Conservation (phyloP, 495 filamentous ascomycete species). For the Aspergillus indologenus region DNA sequence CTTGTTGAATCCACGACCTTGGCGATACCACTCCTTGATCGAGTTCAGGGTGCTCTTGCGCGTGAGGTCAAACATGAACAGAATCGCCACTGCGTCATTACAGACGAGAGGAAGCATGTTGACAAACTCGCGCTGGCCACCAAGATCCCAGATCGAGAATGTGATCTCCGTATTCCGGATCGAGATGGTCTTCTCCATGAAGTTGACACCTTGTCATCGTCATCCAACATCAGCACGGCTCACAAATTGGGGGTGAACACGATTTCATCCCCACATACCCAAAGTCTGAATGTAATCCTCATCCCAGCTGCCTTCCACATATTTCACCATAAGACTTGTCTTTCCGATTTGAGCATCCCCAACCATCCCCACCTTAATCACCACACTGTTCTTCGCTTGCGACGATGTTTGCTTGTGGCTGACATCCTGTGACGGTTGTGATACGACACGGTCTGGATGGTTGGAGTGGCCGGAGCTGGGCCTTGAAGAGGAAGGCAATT, state of each 20-base stretch:
- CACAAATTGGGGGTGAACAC: background rate
- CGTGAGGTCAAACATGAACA: constrained; percentile 99
- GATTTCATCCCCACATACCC: constrained; percentile 49
- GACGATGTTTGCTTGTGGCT: constrained; percentile 40
- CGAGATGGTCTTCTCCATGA: constrained; percentile 99
- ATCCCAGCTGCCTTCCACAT: constrained; percentile 98
- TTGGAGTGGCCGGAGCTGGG: constrained; percentile 51
- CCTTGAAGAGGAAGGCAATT: constrained; percentile 43
- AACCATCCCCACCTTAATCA: constrained; percentile 99
- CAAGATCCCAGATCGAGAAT: constrained; percentile 98
- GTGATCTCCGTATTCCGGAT: constrained; percentile 99
- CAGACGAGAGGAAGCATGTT: constrained; percentile 99
- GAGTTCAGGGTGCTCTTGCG: constrained; percentile 97
- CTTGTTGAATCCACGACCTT: constrained; percentile 98
- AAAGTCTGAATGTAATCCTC: constrained; percentile 99
- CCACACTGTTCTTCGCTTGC: constrained; percentile 74
- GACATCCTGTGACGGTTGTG: constrained; percentile 44
- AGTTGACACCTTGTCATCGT: constrained; percentile 71
- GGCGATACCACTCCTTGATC: constrained; percentile 99
- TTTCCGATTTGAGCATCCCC: constrained; percentile 99
- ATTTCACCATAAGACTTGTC: constrained; percentile 99
- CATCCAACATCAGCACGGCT: constrained; percentile 1
- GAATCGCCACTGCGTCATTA: constrained; percentile 96
- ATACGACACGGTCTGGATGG: constrained; percentile 41
- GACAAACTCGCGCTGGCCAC: constrained; percentile 96